Base-by-base conservation (phyloP, 2,329 filamentous ascomycete genomes). In the Tolypocladium cylindrosporum region DNA sequence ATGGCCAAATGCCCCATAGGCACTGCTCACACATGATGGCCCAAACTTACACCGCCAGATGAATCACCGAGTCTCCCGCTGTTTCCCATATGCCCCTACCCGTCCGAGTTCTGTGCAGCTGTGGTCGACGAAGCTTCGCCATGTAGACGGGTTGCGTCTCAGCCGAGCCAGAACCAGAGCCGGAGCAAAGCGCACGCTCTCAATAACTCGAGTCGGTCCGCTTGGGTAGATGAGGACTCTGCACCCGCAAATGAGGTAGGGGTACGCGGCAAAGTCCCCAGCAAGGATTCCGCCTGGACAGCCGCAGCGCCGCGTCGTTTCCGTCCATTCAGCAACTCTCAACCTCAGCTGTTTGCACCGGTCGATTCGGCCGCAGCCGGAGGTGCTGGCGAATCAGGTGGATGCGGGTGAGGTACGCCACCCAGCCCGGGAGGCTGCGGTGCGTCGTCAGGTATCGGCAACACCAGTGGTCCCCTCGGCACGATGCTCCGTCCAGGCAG, bases 401-500 rank as follows among this genome's bases (percentile, higher is more conserved):
- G 63, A 11, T 73, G 66, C 16, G 72, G 69, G 24, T 73, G 69
- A 34, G 66, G 55, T 21, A 72, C 66, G 43, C 68, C 70, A 4
- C 69, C 68, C 6, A 74, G 64, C 1, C 71, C 72, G 0, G 72
- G 71, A 10, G 71, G 68, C 37, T 69, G 66, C 2, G 70, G 70
- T n/a, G 65, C 60, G 8, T 73, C 67, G 27, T 66, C 64, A 10
- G 73, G 72, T 10, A 75, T 69, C 5, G 74, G 74, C 51, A 76
- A 59, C 31, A 70, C 67, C 66, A 76, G 59, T 1, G 74, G 74
- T 4, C 74, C 74, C 59, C 72, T 74, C 0, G 90, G 90, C 19
- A 93, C 64, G 14, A 69, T 66, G 48, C 67, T 74, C 60, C 90
- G 89, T 52, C 83, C 81, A 1, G 86, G 79, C 42, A 99, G 77